Evolutionary conservation across 768 basidiomycete genomes (phyloP).

Genomic region (Leccinum olivaceopallidum): DNA sequence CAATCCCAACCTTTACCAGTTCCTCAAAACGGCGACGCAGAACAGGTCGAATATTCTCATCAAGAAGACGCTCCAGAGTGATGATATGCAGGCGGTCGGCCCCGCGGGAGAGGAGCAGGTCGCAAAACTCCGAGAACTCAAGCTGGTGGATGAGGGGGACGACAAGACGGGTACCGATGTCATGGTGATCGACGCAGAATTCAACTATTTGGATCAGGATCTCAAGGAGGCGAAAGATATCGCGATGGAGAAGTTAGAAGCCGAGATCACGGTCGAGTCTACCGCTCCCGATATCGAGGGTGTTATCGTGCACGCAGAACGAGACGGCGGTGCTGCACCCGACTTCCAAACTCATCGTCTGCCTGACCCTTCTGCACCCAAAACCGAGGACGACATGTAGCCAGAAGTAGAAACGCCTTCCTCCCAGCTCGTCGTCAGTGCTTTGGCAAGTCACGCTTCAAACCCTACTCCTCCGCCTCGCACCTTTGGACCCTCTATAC

Average conservation of each 20-base stretch:
- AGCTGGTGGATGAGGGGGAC: conserved; percentile 62
- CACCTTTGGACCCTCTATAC: conserved; percentile 93
- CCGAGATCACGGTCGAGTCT: conserved; percentile 29
- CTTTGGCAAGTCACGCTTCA: conserved; percentile 20
- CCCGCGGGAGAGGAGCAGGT: conserved; percentile 83
- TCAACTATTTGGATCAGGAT: conserved; percentile 13
- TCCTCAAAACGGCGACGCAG: conserved; percentile 39
- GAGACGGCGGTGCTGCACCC: conserved; percentile 7
- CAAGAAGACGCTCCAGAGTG: conserved; percentile 65
- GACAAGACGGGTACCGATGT: conserved; percentile 39
- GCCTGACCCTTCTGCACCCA: conserved; percentile 29
- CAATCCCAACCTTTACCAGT: conserved; percentile 31
- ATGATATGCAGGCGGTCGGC: conserved; percentile 88
- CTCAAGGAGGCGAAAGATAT: conserved; percentile 28
- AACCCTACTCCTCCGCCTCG: conserved; percentile 43
- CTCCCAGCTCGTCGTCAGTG: conserved; percentile 21
- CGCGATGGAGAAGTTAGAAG: conserved; percentile 27
- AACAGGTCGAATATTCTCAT: conserved; percentile 68
- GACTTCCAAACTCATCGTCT: conserved; percentile 10
- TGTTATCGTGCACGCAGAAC: conserved; percentile 42
- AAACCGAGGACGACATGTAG: conserved; percentile 31
- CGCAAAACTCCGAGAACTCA: conserved; percentile 79
- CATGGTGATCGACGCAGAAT: conserved; percentile 50
- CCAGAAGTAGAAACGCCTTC: conserved; percentile 19
- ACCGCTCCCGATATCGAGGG: conserved; percentile 42